Evolutionary conservation across 768 basidiomycete species (phyloP).

Genomic region (Rhodotorula paludigena): DNA sequence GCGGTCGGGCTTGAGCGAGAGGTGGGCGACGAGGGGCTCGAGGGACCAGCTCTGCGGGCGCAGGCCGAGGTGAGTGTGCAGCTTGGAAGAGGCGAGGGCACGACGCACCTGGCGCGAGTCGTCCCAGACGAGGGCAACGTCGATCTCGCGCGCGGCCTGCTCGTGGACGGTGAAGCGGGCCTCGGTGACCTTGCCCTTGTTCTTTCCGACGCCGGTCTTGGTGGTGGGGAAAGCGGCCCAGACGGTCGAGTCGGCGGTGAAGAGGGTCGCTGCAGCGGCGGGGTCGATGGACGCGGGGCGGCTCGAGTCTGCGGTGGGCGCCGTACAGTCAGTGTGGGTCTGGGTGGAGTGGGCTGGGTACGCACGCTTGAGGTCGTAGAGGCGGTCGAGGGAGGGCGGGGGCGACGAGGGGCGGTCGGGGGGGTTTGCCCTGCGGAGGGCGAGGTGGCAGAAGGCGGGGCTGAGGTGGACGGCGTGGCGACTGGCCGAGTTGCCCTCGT

Average conservation of each 20-base stretch:
- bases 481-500: not conserved
- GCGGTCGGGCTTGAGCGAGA: conserved; percentile 18
- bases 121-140: conserved; percentile 17
- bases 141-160: not conserved
- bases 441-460: conserved; percentile 6
- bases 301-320: not conserved
- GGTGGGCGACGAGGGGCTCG: conserved; percentile 1
- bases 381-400: not conserved
- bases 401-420: not conserved
- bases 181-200: conserved; percentile 1
- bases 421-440: not conserved
- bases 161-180: conserved; percentile 7
- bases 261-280: not conserved
- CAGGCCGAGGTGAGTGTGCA: not conserved
- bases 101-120: conserved; percentile 6
- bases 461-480: conserved; percentile 5
- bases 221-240: conserved; percentile 16
- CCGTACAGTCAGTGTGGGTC: not conserved
- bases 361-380: conserved; percentile 1
- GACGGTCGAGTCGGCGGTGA: not conserved
- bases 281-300: not conserved
- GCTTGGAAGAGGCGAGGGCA: not conserved
- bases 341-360: not conserved
- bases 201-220: not conserved
- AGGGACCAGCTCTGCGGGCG: conserved; percentile 2